Conservation (phyloP, 1,284 basidiomycete genomes). For the Stereum hirsutum region DNA sequence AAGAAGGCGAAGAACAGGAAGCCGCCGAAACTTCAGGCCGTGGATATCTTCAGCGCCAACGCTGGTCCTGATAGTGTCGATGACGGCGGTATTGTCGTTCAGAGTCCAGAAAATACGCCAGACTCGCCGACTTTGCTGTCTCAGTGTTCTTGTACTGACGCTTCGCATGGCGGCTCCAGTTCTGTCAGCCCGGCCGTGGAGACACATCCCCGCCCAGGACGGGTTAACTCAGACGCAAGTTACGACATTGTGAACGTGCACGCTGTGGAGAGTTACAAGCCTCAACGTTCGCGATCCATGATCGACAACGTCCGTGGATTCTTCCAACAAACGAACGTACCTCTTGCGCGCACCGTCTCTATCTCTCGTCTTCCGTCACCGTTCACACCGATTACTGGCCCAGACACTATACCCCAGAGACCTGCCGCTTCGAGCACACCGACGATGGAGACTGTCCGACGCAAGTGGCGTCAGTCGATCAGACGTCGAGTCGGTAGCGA, state of each 20-base stretch:
- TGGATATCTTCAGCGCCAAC: neutral
- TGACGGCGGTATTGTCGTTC: neutral
- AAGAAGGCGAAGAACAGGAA: neutral
- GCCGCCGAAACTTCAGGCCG: neutral
- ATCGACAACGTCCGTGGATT: slow-evolving; percentile 37
- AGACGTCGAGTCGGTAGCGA: too few relatives aligned
- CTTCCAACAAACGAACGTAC: slow-evolving; percentile 22
- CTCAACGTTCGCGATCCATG: slow-evolving; percentile 39
- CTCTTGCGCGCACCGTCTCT: slow-evolving; percentile 22
- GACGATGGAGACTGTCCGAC: too few relatives aligned
- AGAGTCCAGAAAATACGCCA: slow-evolving; percentile 16
- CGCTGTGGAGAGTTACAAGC: slow-evolving; percentile 18
- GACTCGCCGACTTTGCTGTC: slow-evolving; percentile 39
- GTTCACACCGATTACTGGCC: too few relatives aligned
- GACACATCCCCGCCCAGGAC: slow-evolving; percentile 11
- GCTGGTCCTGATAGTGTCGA: neutral
- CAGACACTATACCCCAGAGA: too few relatives aligned
- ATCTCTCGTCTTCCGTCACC: slow-evolving; percentile 19
- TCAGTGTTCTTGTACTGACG: slow-evolving; percentile 34
- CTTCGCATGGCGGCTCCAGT: slow-evolving; percentile 25
- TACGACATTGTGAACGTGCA: slow-evolving; percentile 19
- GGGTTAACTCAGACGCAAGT: too few relatives aligned
- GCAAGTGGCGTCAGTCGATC: too few relatives aligned
- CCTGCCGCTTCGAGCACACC: too few relatives aligned
- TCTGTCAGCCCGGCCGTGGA: slow-evolving; percentile 25